phyloP scores from a whole-genome alignment of 2,329 filamentous ascomycete species.

The Metarhizium robertsii region DNA sequence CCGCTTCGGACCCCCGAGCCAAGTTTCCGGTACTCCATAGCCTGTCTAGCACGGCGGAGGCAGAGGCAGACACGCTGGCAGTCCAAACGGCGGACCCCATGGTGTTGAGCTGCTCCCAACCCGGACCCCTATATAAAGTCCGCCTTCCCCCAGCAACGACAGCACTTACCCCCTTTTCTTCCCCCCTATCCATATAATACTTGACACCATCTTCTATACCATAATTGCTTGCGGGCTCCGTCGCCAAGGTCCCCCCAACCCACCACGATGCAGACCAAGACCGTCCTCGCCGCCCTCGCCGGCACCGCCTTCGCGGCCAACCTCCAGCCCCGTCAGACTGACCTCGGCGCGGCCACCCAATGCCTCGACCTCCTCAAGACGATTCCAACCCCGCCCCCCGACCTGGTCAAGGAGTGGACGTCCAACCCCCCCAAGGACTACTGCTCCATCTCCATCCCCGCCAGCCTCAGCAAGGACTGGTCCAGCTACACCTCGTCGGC shows the following conservation, averaged over 20 bases:
- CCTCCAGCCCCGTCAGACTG: constrained; percentile 17
- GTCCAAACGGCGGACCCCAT: too few species aligned
- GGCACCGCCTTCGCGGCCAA: constrained; percentile 15
- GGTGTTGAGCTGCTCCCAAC: too few species aligned
- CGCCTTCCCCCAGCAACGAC: background rate
- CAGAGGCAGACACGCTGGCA: too few species aligned
- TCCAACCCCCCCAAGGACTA: constrained; percentile 19
- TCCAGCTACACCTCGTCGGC: constrained; percentile 21
- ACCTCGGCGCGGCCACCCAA: constrained; percentile 14
- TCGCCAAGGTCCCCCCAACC: background rate
- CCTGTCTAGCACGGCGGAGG: too few species aligned
- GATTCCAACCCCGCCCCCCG: constrained; percentile 21
- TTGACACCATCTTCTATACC: too few species aligned
- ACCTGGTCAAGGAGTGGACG: constrained; percentile 16
- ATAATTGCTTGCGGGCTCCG: too few species aligned
- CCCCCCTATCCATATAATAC: background rate
- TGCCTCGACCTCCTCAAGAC: constrained; percentile 14
- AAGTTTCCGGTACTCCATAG: too few species aligned
- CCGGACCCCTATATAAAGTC: too few species aligned
- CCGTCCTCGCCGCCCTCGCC: constrained; percentile 16
- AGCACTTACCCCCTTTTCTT: background rate
- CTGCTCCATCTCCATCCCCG: constrained; percentile 22
- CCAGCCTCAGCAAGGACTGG: constrained; percentile 21
- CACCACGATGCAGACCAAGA: constrained; percentile 19
- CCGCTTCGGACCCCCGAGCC: too few species aligned